Evolutionary conservation across 257 asterid species (phyloP), one percentile per base, ranked within the genome.

Genomic region (Solanum chiquidenum): DNA sequence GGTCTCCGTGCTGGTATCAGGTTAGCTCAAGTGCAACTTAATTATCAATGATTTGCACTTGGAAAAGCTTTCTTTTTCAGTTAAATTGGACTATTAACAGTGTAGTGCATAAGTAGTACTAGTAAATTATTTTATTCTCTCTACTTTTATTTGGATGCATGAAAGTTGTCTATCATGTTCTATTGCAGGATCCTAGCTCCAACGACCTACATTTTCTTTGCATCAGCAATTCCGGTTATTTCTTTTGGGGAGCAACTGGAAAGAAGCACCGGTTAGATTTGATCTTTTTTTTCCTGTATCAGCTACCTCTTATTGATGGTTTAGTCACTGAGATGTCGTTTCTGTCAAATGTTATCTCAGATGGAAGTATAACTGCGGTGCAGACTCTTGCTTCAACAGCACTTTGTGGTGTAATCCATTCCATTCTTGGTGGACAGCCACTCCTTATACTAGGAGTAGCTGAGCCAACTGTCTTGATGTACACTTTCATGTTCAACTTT

Each of bases 351-450:
- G 69, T 46, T 75, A 9, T 55, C 82, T 89, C 92, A 97, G 99
- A 96, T 90, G 99, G 99, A 90, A 86, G 93, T 89, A 85, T 97
- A 88, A 97, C 99, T 73, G 99, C 99, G 25, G 99, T 97, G 85
- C 99, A 97, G 89, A 96, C 99, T 80, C 98, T 97, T 86, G 98
- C 94, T 85, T 97, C 99, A 49, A 97, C 99, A 9, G 98, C 99
- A 58, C 88, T 97, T 69, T 97, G 99, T 88, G 99, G 99, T 37
- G 89, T 97, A 42, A 94, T 97, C 90, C 99, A 97, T 92, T 94
- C 99, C 23, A 84, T 97, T 86, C 7, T 95, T 34, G 99, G 99
- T 23, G 99, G 99, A 80, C 99, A 97, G 38, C 99, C 99, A 35
- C 94, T 97, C 31, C 95, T 97, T 62, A 96, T 97, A 89, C 94